Base-by-base conservation (phyloP, 352 stramenopile species). In the Pythium graminicola region DNA sequence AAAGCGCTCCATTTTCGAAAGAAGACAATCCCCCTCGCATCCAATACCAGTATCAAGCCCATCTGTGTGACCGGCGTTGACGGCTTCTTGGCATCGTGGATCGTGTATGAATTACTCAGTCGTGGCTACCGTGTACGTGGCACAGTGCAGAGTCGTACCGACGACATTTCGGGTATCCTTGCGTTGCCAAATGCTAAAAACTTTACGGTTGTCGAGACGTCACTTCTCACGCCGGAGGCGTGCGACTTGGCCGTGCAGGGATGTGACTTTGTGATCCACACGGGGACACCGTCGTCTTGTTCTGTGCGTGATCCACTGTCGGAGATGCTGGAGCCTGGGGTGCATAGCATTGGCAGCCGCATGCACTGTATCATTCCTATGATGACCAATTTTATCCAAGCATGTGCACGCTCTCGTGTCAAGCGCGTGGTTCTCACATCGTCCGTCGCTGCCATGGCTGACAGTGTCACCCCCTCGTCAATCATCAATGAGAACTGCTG, bases 361-460 rank as follows among this genome's bases (percentile, higher is more conserved):
- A 91, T 95, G 79, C 84, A 95, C 69, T 93, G 81, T 40, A 95
- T 95, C 65, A 91, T 95, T 27, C 84, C 84, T 11, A 95, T 95
- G 82, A 95, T 95, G 84, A 93, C 82, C 11, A 95, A 95, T 63
- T 95, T 95, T 48, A 92, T 95, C 54, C 82, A 91, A 49, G 81
- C 84, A 0, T 95, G 84, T 54, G 80, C 83, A 13, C 78, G 84
- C 10, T 68, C 78, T 4, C 76, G 81, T 38, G 73, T 93, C 32
- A 92, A 93, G 69, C 67, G 82, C 20, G 83, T 95, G 4, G 80
- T 95, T 16, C 57, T 95, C 19, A 93, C 82, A 9, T 95, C 84
- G 19, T 95, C 84, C 24, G 71, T 95, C 35, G 81, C 82, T 23
- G 84, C 84, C 0, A 93, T 95, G 84, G 81, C 82, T 0, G 84